Conservation (phyloP, 2,329 filamentous ascomycete species). For the Arachnomyces sp. region DNA sequence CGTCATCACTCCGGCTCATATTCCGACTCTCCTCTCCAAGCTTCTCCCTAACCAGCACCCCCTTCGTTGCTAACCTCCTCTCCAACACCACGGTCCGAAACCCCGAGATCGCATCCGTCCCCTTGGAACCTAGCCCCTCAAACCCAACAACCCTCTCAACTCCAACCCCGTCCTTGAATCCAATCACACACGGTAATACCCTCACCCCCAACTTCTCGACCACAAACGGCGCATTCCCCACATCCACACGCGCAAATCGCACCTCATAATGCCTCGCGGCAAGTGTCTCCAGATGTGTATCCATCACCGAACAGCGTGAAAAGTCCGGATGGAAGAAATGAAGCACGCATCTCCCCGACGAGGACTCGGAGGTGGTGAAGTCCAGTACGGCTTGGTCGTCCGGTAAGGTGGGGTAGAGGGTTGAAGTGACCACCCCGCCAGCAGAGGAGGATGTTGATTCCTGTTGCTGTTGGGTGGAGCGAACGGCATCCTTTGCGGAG, state of each 20-base stretch:
- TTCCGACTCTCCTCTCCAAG: slow-evolving; percentile 21
- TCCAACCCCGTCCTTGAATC: slow-evolving; percentile 39
- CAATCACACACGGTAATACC: slow-evolving; percentile 43
- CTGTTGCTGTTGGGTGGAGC: slow-evolving; percentile 37
- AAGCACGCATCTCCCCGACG: slow-evolving; percentile 43
- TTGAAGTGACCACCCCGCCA: slow-evolving; percentile 12
- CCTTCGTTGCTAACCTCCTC: slow-evolving; percentile 32
- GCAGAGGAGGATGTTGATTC: slow-evolving; percentile 27
- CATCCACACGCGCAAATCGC: slow-evolving; percentile 39
- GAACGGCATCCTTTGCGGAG: slow-evolving; percentile 40
- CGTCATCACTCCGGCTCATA: slow-evolving; percentile 10
- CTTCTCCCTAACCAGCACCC: slow-evolving; percentile 31
- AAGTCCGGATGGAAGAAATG: slow-evolving; percentile 61
- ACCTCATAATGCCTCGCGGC: slow-evolving; percentile 34
- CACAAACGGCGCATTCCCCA: slow-evolving; percentile 40
- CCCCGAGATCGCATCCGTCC: slow-evolving; percentile 29
- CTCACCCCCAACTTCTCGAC: slow-evolving; percentile 40
- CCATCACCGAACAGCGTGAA: slow-evolving; percentile 55
- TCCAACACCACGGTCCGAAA: slow-evolving; percentile 37
- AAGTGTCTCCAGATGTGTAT: slow-evolving; percentile 47
- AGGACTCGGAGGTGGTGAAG: slow-evolving; percentile 51
- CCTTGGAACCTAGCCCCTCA: slow-evolving; percentile 36
- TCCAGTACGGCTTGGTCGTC: slow-evolving; percentile 53
- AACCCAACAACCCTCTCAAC: slow-evolving; percentile 41
- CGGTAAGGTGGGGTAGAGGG: slow-evolving; percentile 30